These are phyloP conservation scores for Cryptosporidium parvum DNA, from an alignment of 169 alveolate genomes.

Conservation along the genomic window DNA sequence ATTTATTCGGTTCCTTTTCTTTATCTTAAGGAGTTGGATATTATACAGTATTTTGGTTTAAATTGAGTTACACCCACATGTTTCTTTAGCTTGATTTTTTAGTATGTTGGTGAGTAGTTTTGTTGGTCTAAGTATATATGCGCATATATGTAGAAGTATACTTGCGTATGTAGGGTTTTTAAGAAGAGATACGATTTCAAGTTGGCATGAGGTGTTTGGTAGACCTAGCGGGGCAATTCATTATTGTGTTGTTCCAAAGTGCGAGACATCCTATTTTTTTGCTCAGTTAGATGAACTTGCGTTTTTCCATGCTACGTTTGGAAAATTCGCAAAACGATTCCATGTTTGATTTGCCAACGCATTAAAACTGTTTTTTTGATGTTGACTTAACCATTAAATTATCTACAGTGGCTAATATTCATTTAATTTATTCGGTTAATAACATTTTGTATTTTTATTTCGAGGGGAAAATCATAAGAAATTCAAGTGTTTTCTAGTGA, in stretches of 20 bases:
- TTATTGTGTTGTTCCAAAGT: conserved; percentile 3
- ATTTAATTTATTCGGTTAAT: not conserved
- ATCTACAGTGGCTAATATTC: not conserved
- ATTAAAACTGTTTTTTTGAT: not conserved
- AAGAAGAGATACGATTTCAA: too few relatives aligned
- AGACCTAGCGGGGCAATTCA: not conserved
- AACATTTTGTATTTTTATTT: too few relatives aligned
- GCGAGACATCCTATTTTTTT: not conserved
- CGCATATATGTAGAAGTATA: not conserved
- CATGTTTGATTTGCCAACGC: not conserved
- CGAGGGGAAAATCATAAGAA: not conserved
- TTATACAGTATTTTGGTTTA: not conserved
- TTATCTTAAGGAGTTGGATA: not conserved
- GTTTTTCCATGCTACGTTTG: not conserved
- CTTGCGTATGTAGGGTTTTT: not conserved
- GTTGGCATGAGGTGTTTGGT: not conserved
- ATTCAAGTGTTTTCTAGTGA: too few relatives aligned
- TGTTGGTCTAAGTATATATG: conserved; percentile 6
- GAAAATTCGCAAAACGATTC: not conserved
- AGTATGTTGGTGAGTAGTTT: conserved; percentile 7
- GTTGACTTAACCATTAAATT: not conserved
- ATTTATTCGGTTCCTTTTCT: not conserved
- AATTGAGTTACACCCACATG: not conserved
- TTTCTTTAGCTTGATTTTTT: conserved; percentile 15
- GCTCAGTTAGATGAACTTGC: not conserved